Percentiles rank a stretch among this genome's conserved stretches.
phyloP scores from a whole-genome alignment of 2,329 filamentous ascomycete species.

The Talaromyces sp. region DNA sequence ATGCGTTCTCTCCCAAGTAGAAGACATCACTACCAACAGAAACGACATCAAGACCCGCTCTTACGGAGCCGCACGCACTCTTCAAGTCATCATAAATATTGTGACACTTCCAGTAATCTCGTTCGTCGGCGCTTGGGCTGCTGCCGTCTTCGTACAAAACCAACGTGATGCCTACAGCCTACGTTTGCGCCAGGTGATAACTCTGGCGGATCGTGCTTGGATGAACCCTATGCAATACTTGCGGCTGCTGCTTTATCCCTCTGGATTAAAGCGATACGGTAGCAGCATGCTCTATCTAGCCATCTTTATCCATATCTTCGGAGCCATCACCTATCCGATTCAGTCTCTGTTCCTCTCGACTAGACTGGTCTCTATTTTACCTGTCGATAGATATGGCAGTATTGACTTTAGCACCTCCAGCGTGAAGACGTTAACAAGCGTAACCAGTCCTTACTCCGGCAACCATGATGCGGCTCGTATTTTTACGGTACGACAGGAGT shows the following conservation, averaged over 20 bases:
- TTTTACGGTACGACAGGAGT: slow-evolving; percentile 1
- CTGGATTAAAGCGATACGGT: slow-evolving; percentile 22
- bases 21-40: neutral
- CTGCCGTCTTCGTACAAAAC: slow-evolving; percentile 25
- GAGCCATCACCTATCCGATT: slow-evolving; percentile 24
- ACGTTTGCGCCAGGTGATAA: slow-evolving; percentile 22
- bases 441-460: neutral
- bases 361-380: neutral
- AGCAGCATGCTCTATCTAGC: slow-evolving; percentile 24
- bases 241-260: neutral
- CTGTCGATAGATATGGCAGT: neutral
- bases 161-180: slow-evolving; percentile 16
- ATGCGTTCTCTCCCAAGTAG: slow-evolving; percentile 1
- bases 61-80: slow-evolving; percentile 4
- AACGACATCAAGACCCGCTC: neutral
- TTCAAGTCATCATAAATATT: neutral
- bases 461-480: neutral
- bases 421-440: neutral
- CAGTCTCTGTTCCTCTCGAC: slow-evolving; percentile 23
- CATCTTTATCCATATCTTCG: slow-evolving; percentile 22
- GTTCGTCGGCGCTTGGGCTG: slow-evolving; percentile 11
- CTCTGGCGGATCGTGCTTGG: slow-evolving; percentile 25
- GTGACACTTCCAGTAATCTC: slow-evolving; percentile 13
- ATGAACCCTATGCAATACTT: slow-evolving; percentile 17
- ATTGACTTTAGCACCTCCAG: neutral